Conservation (phyloP, 1,139 yeast species). For the Geotrichum histeridarum region DNA sequence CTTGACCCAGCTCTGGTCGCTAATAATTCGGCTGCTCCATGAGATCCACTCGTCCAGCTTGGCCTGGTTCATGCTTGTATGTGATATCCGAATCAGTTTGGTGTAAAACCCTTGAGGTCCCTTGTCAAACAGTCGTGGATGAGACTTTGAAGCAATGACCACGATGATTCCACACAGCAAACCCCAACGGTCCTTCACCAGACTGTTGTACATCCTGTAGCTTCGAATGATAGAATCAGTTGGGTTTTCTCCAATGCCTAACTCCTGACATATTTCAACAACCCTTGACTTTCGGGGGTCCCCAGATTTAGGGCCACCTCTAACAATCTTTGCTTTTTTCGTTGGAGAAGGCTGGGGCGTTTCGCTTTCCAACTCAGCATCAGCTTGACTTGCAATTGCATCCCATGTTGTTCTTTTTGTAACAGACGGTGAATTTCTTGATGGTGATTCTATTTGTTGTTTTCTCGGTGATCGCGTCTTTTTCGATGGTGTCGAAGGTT, state of each 20-base stretch:
- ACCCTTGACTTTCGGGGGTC: constrained; percentile 14
- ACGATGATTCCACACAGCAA: constrained; percentile 35
- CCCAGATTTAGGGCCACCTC: constrained; percentile 15
- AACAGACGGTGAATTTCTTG: background rate
- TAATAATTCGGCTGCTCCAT: constrained; percentile 35
- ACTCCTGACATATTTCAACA: constrained; percentile 4
- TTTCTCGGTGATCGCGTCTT: background rate
- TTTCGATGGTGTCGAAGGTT: constrained; percentile 1
- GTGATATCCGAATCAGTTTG: constrained; percentile 5
- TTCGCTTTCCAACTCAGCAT: background rate
- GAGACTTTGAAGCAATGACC: constrained; percentile 33
- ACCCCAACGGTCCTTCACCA: constrained; percentile 39
- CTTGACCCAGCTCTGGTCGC: constrained; percentile 37
- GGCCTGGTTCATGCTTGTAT: constrained; percentile 14
- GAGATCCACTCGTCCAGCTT: constrained; percentile 34
- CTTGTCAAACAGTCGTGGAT: constrained; percentile 28
- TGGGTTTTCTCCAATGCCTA: constrained; percentile 6
- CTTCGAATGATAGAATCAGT: constrained; percentile 32
- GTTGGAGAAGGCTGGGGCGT: background rate
- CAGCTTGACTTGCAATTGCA: constrained; percentile 11
- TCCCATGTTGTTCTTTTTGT: background rate
- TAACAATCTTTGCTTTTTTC: constrained; percentile 2
- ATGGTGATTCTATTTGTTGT: background rate
- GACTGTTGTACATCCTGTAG: constrained; percentile 30
- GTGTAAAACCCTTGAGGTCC: constrained; percentile 18